Conservation (phyloP, 129 eudicot genomes). For the Artemisia argyi region DNA sequence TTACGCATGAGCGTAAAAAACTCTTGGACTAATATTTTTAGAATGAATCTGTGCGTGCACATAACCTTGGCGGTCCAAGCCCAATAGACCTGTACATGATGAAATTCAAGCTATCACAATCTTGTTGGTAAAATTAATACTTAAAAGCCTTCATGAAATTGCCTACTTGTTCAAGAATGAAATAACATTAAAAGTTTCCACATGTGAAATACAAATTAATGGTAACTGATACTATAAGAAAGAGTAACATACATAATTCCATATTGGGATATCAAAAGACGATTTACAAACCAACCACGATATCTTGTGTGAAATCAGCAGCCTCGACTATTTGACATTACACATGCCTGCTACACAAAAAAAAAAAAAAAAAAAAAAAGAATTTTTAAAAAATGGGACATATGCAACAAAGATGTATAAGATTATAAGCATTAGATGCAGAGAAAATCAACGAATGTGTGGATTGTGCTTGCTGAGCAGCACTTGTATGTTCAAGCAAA, state of each 20-base stretch:
- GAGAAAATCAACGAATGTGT: too few relatives aligned
- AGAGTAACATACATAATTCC: not conserved
- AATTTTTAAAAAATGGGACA: too few relatives aligned
- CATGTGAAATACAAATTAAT: constrained; percentile 42
- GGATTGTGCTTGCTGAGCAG: too few relatives aligned
- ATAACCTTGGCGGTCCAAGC: constrained; percentile 83
- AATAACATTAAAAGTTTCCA: constrained; percentile 89
- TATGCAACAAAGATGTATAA: too few relatives aligned
- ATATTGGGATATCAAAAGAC: not conserved
- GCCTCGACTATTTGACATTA: constrained; percentile 85
- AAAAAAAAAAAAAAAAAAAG: too few relatives aligned
- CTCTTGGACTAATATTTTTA: constrained; percentile 87
- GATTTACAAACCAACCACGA: constrained; percentile 59
- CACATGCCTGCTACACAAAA: too few relatives aligned
- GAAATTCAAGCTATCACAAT: too few relatives aligned
- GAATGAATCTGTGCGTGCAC: constrained; percentile 93
- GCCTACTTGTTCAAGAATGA: constrained; percentile 87
- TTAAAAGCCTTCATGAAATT: not conserved
- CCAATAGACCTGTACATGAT: constrained; percentile 55
- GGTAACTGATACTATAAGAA: not conserved
- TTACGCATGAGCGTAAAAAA: constrained; percentile 63
- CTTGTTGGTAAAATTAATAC: not conserved
- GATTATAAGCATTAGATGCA: too few relatives aligned
- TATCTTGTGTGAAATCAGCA: constrained; percentile 93
- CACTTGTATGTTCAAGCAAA: too few relatives aligned